These are phyloP conservation scores for Baorangia bicolor DNA, from an alignment of 768 basidiomycete genomes.

Conservation along the genomic window DNA sequence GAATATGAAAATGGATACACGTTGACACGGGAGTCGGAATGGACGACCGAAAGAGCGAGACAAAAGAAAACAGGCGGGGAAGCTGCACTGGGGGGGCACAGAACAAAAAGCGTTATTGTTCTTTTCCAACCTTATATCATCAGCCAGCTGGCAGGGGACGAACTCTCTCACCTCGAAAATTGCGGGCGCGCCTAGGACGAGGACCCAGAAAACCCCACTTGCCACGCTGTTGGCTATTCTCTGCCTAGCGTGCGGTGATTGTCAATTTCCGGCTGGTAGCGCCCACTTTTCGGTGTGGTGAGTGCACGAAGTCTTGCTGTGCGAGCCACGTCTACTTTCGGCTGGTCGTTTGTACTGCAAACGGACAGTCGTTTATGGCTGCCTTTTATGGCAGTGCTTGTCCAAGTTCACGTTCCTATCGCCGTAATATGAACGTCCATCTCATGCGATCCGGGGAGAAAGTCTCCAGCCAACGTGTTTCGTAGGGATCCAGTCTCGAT, in stretches of 20 bases:
- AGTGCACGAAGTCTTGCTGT: conserved; percentile 13
- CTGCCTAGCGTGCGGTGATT: background rate
- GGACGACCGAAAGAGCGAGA: conserved; percentile 19
- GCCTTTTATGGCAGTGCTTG: conserved; percentile 11
- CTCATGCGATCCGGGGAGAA: background rate
- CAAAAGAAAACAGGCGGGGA: conserved; percentile 13
- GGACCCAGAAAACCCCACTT: conserved; percentile 12
- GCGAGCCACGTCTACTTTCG: conserved; percentile 10
- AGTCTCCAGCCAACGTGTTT: background rate
- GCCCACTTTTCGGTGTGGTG: background rate
- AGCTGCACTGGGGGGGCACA: conserved; percentile 2
- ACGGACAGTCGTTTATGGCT: conserved; percentile 4
- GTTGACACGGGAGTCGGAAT: background rate
- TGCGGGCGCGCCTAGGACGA: background rate
- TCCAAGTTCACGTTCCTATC: background rate
- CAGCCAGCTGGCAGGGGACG: background rate
- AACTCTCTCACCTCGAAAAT: conserved; percentile 1
- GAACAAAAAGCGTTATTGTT: conserved; percentile 29
- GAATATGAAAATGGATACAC: conserved; percentile 32
- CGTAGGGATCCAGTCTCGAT: background rate
- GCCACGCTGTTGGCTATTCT: background rate
- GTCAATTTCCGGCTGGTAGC: background rate
- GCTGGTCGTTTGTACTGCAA: conserved; percentile 15
- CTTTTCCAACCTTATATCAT: conserved; percentile 23
- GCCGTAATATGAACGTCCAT: background rate